A percentile compares a stretch with the other conserved stretches of the same genome.
These are phyloP conservation scores for Lentinula sp. DNA, from an alignment of 768 basidiomycete species.

Conservation along the genomic window DNA sequence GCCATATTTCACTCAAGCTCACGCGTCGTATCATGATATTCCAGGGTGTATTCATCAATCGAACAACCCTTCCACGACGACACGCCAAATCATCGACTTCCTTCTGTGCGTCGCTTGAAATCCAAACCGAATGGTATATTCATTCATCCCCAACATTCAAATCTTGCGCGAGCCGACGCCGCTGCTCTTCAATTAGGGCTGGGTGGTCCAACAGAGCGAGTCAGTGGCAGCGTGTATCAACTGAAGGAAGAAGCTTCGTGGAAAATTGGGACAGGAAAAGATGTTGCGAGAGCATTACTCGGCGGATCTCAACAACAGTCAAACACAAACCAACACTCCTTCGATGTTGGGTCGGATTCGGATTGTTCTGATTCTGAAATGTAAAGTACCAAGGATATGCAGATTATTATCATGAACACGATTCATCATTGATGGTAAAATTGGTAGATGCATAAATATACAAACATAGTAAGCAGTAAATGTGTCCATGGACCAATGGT, in stretches of 20 bases:
- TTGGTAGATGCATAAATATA: background rate
- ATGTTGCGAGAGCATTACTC: conserved; percentile 42
- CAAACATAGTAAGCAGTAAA: background rate
- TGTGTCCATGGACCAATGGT: background rate
- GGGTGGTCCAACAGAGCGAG: conserved; percentile 40
- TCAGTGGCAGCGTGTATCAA: conserved; percentile 28
- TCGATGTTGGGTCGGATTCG: conserved; percentile 17
- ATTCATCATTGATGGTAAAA: background rate
- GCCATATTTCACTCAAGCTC: background rate
- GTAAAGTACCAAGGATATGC: background rate
- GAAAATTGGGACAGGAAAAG: conserved; percentile 46
- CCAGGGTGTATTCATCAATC: background rate
- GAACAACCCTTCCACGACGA: conserved; percentile 6
- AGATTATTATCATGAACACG: background rate
- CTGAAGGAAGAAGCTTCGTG: conserved; percentile 33
- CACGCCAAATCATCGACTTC: background rate
- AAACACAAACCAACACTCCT: conserved; percentile 9
- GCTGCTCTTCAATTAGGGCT: conserved; percentile 51
- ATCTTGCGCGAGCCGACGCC: conserved; percentile 62
- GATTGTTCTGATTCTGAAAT: conserved; percentile 8
- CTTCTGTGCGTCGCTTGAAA: conserved; percentile 34
- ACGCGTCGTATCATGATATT: background rate
- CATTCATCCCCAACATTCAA: conserved; percentile 59
- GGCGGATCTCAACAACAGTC: conserved; percentile 5
- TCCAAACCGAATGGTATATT: conserved; percentile 55